Evolutionary conservation across 2,329 filamentous ascomycete species (phyloP).

Genomic region (Fusarium buxicola): DNA sequence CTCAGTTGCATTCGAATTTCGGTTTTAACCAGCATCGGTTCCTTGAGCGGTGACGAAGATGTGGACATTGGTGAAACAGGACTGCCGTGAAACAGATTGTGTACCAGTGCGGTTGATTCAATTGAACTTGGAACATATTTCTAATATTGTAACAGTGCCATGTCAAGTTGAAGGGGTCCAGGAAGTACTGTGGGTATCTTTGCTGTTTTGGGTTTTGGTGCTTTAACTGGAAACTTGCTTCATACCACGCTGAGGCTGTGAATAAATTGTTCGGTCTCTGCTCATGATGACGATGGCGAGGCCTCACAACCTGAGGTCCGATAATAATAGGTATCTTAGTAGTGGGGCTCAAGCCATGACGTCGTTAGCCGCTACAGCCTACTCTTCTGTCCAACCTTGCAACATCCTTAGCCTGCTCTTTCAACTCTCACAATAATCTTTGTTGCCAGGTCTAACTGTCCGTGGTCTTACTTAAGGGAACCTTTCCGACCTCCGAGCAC

Average conservation of each 20-base stretch:
- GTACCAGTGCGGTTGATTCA: not conserved
- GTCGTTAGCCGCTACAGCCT: constrained; percentile 29
- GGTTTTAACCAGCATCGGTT: constrained; percentile 23
- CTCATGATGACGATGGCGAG: constrained; percentile 17
- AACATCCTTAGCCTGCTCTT: constrained; percentile 21
- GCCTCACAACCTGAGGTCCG: not conserved
- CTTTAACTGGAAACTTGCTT: too few relatives aligned
- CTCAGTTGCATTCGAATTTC: constrained; percentile 35
- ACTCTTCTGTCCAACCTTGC: constrained; percentile 2
- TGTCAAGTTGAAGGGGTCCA: too few relatives aligned
- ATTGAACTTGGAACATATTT: not conserved
- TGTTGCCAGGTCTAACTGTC: not conserved
- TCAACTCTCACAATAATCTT: not conserved
- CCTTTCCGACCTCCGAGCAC: not conserved
- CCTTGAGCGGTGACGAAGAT: not conserved
- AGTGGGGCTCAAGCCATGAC: constrained; percentile 40
- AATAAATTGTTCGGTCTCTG: not conserved
- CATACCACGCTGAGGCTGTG: too few relatives aligned
- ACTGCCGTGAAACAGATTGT: not conserved
- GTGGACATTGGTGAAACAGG: not conserved
- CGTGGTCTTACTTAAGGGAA: not conserved
- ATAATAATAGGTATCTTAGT: constrained; percentile 10
- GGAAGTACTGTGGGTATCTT: too few relatives aligned
- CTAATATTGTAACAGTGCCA: too few relatives aligned
- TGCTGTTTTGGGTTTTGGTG: too few relatives aligned